A percentile compares a stretch with the other conserved stretches of the same genome.
Conservation (phyloP, 306 rosid species). For the Cajanus cajan region DNA sequence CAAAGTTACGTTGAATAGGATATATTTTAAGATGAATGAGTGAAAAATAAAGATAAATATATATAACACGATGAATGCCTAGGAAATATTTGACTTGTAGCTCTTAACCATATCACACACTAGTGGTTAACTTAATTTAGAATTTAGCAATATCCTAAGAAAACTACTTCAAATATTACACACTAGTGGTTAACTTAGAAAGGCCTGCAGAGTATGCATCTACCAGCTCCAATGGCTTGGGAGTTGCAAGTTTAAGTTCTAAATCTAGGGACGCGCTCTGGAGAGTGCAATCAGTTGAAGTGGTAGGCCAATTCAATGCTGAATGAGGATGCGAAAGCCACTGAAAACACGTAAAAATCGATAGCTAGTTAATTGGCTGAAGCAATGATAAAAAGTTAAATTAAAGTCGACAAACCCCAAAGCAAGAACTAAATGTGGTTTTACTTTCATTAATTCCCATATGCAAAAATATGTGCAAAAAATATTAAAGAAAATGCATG, state of each 20-base stretch:
- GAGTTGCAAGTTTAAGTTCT: conserved; percentile 74
- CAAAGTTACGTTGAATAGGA: too few species aligned
- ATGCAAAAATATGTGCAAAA: background rate
- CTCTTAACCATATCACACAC: too few species aligned
- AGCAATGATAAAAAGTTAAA: too few species aligned
- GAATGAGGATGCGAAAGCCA: conserved; percentile 25
- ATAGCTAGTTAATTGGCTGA: background rate
- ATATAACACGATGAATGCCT: too few species aligned
- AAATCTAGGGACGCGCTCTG: conserved; percentile 42
- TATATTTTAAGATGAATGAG: too few species aligned
- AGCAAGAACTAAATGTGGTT: background rate
- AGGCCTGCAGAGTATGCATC: background rate
- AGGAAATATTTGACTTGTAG: background rate
- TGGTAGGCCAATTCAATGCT: conserved; percentile 8
- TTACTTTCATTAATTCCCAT: conserved; percentile 6
- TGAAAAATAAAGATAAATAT: too few species aligned
- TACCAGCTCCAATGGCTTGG: conserved; percentile 39
- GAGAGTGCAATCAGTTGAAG: conserved; percentile 17
- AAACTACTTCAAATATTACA: background rate
- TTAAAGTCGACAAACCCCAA: too few species aligned
- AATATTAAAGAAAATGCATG: background rate
- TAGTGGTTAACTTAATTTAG: background rate
- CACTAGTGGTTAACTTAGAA: background rate
- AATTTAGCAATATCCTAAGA: too few species aligned
- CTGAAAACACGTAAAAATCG: background rate